phyloP scores from a whole-genome alignment of 306 rosid species.

The Quercus berberidifolia region DNA sequence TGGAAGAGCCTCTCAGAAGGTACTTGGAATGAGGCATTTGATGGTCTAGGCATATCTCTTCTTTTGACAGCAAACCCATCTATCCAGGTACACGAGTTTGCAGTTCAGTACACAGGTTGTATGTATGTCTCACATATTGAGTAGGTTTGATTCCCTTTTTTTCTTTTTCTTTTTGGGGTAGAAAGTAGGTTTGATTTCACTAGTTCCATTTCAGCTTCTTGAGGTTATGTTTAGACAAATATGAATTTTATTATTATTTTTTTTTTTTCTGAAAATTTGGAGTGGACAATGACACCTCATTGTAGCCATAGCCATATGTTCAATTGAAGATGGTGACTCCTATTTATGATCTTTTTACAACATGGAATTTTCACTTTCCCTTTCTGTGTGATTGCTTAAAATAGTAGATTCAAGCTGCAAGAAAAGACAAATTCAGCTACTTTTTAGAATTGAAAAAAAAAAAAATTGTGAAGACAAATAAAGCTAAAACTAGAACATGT shows the following conservation, averaged over 20 bases:
- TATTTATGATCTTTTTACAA: neutral
- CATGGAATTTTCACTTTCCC: conserved; percentile 8
- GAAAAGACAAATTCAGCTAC: conserved; percentile 14
- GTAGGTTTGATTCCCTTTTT: too few relatives aligned
- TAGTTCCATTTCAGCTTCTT: neutral
- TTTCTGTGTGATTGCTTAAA: neutral
- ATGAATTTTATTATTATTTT: neutral
- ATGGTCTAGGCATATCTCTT: conserved; percentile 89
- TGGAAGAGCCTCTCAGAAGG: conserved; percentile 86
- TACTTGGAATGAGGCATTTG: conserved; percentile 82
- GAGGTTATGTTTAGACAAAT: neutral
- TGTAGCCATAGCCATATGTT: neutral
- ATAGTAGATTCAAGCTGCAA: neutral
- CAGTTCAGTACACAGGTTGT: neutral
- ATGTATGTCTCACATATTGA: conserved; percentile 17
- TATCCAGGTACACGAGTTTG: conserved; percentile 60
- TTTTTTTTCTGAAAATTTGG: neutral
- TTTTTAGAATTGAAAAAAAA: too few relatives aligned
- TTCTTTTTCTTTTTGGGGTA: too few relatives aligned
- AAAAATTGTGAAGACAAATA: neutral
- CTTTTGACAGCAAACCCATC: conserved; percentile 92
- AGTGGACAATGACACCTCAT: neutral
- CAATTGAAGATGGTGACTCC: neutral
- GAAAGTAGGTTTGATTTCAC: neutral
- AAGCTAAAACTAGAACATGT: conserved; percentile 18